Conservation (phyloP, 2,329 filamentous ascomycete genomes). For the Nemania sp. region DNA sequence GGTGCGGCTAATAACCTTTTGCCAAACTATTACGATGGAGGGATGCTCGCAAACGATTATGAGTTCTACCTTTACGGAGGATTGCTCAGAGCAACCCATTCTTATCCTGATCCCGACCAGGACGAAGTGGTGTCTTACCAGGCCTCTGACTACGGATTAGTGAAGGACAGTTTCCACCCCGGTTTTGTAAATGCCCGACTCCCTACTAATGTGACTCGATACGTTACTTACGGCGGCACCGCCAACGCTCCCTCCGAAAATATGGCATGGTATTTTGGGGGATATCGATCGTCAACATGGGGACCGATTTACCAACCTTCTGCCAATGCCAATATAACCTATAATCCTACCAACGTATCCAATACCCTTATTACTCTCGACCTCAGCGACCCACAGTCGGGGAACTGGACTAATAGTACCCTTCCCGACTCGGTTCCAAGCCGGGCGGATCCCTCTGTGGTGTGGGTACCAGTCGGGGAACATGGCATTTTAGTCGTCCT, state of each 20-base stretch:
- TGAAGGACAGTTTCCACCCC: slow-evolving; percentile 56
- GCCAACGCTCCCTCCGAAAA: slow-evolving; percentile 77
- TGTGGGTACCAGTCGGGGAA: slow-evolving; percentile 82
- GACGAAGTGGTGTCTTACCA: slow-evolving; percentile 65
- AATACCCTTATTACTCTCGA: slow-evolving; percentile 71
- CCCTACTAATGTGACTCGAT: slow-evolving; percentile 64
- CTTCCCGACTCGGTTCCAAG: slow-evolving; percentile 63
- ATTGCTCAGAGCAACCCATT: slow-evolving; percentile 53
- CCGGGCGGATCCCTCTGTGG: slow-evolving; percentile 73
- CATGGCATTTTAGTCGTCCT: slow-evolving; percentile 82
- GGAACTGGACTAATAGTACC: slow-evolving; percentile 69
- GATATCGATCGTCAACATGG: slow-evolving; percentile 63
- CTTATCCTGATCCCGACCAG: slow-evolving; percentile 54
- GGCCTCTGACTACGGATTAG: slow-evolving; percentile 62
- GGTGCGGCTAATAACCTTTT: slow-evolving; percentile 62
- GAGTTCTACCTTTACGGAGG: slow-evolving; percentile 76
- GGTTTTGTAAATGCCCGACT: slow-evolving; percentile 60
- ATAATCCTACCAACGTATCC: slow-evolving; percentile 61
- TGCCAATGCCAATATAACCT: slow-evolving; percentile 53
- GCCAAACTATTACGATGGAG: slow-evolving; percentile 71
- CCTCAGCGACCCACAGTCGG: slow-evolving; percentile 62
- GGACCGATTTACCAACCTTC: slow-evolving; percentile 60
- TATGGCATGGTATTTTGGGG: slow-evolving; percentile 77
- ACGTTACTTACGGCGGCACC: slow-evolving; percentile 72
- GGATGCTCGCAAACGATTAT: slow-evolving; percentile 72